phyloP scores from a whole-genome alignment of 1,284 basidiomycete species.

The Bjerkandera adusta region DNA sequence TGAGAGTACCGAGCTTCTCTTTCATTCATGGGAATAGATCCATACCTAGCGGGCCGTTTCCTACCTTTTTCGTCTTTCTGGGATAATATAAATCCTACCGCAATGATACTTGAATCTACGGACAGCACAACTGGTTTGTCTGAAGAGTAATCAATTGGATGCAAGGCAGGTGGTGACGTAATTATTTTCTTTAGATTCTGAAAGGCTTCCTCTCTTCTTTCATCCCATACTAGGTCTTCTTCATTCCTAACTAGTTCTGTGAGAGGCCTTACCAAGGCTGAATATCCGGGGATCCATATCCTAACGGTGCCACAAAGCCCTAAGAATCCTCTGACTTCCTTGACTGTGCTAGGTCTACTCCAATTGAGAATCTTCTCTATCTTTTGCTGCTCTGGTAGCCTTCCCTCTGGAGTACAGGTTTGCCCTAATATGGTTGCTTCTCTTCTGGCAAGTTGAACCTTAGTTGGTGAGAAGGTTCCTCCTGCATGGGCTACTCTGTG shows the following conservation, averaged over 20 bases:
- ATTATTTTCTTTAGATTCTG: conserved; percentile 12
- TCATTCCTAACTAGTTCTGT: conserved; percentile 24
- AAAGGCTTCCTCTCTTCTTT: neutral
- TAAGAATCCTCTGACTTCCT: conserved; percentile 28
- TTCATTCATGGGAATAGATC: conserved; percentile 35
- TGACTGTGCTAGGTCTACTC: conserved; percentile 20
- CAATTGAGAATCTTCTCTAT: conserved; percentile 28
- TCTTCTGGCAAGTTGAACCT: conserved; percentile 6
- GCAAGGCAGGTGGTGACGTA: conserved; percentile 21
- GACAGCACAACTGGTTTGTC: conserved; percentile 29
- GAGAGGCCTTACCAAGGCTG: conserved; percentile 23
- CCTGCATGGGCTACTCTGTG: conserved; percentile 26
- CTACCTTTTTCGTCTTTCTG: conserved; percentile 25
- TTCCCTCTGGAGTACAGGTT: conserved; percentile 21
- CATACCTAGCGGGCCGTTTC: conserved; percentile 16
- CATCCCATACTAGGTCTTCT: conserved; percentile 18
- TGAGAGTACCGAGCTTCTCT: conserved; percentile 37
- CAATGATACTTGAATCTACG: conserved; percentile 35
- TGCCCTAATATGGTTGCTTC: conserved; percentile 25
- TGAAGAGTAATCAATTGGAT: conserved; percentile 32
- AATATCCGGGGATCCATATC: conserved; percentile 31
- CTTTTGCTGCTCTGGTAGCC: conserved; percentile 27
- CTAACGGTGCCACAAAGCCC: conserved; percentile 22
- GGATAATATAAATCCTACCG: conserved; percentile 30
- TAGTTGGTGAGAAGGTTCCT: conserved; percentile 20